Conservation (phyloP, 2,329 filamentous ascomycete species). For the Leptographium procerum region DNA sequence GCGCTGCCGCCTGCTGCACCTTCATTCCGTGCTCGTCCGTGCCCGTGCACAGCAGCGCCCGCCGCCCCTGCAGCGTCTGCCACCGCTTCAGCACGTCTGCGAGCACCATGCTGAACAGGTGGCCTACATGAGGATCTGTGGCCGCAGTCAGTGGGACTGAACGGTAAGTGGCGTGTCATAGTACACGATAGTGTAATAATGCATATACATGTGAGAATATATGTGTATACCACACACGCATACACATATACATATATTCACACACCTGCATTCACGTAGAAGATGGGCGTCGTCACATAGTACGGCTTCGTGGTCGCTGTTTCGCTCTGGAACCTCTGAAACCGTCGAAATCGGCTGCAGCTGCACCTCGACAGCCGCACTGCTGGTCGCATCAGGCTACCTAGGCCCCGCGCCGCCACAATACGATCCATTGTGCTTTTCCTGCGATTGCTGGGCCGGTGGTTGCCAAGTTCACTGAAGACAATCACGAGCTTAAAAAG, state of each 20-base stretch:
- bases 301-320: conserved; percentile 54
- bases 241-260: not conserved
- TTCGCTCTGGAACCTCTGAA: not conserved
- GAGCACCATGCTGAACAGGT: conserved; percentile 87
- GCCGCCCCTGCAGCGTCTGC: conserved; percentile 53
- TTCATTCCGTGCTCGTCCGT: conserved; percentile 98
- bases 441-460: not conserved
- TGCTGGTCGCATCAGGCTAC: not conserved
- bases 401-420: not conserved
- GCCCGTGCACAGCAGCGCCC: conserved; percentile 71
- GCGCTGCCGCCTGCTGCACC: conserved; percentile 74
- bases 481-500: not conserved
- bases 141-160: too few relatives aligned
- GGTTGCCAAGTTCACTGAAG: not conserved
- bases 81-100: conserved; percentile 88
- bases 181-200: too few relatives aligned
- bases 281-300: conserved; percentile 94
- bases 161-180: too few relatives aligned
- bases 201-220: too few relatives aligned
- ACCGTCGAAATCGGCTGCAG: not conserved
- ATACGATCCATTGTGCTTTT: not conserved
- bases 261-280: conserved; percentile 92
- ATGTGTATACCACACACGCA: too few relatives aligned
- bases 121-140: conserved; percentile 81
- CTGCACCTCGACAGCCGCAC: not conserved